phyloP scores from a whole-genome alignment of 495 filamentous ascomycete genomes.

The Penicillium paxilli region DNA sequence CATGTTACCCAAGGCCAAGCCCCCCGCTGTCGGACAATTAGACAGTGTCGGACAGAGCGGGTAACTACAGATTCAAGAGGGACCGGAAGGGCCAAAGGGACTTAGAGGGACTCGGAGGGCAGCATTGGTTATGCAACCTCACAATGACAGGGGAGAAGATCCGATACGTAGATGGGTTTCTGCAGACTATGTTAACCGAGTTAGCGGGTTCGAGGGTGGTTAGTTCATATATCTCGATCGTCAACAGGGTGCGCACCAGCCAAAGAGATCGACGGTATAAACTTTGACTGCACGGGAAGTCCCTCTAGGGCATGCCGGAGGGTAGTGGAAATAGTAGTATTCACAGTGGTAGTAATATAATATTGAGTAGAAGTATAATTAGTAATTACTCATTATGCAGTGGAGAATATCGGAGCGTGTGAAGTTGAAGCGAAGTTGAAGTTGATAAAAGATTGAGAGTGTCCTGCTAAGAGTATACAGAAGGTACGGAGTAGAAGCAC shows the following conservation, averaged over 20 bases:
- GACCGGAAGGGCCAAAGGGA: background rate
- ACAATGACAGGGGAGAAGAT: conserved; percentile 4
- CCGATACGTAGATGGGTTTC: conserved; percentile 12
- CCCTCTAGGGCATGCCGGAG: background rate
- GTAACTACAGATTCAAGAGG: conserved; percentile 6
- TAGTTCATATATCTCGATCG: conserved; percentile 7
- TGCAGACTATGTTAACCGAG: conserved; percentile 3
- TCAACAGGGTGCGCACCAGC: conserved; percentile 19
- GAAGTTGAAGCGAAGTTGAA: too few relatives aligned
- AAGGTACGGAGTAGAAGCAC: too few relatives aligned
- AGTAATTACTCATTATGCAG: background rate
- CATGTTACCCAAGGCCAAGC: conserved; percentile 19
- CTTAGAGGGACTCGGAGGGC: background rate
- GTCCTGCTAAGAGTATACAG: too few relatives aligned
- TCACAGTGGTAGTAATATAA: background rate
- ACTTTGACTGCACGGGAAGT: background rate
- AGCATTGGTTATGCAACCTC: conserved; percentile 5
- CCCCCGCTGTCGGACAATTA: conserved; percentile 18
- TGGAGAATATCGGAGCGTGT: too few relatives aligned
- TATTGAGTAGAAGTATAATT: background rate
- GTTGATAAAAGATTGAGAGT: too few relatives aligned
- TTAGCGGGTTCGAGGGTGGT: too few relatives aligned
- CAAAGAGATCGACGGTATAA: conserved; percentile 11
- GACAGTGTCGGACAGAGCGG: conserved; percentile 17
- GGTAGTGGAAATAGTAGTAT: background rate